Evolutionary conservation across 2,329 filamentous ascomycete species (phyloP).

Genomic region (Pseudogymnoascus sp.): DNA sequence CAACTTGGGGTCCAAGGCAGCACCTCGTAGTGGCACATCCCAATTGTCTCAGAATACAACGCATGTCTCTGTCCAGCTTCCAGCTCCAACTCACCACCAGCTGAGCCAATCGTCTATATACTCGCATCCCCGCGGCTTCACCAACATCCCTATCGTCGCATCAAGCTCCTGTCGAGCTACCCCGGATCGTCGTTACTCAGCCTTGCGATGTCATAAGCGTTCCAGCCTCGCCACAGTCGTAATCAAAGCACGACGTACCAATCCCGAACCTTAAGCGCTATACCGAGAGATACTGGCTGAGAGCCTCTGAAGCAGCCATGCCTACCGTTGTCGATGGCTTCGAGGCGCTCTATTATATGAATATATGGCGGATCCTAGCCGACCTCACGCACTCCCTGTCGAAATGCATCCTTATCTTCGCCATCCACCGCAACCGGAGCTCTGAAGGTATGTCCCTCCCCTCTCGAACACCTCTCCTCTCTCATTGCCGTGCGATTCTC

Average conservation of each 20-base stretch:
- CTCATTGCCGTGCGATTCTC: no score
- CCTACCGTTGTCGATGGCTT: background rate
- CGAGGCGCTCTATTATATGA: background rate
- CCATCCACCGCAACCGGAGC: conserved; percentile 80
- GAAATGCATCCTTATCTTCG: conserved; percentile 83
- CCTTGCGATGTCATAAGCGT: conserved; percentile 6
- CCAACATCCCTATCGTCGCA: background rate
- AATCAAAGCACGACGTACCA: conserved; percentile 1
- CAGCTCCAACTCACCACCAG: background rate
- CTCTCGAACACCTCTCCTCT: background rate
- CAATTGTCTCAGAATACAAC: background rate
- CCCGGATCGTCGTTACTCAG: background rate
- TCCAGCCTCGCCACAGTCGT: background rate
- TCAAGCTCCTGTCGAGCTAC: conserved; percentile 1
- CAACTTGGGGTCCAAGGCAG: background rate
- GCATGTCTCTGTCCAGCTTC: background rate
- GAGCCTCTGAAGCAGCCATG: background rate
- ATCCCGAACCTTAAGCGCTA: background rate
- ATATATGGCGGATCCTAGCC: conserved; percentile 63
- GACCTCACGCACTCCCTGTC: conserved; percentile 79
- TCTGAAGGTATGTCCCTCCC: conserved; percentile 56
- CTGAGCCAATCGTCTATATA: background rate
- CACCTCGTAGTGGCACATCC: background rate
- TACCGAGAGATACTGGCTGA: background rate
- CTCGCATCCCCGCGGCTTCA: background rate